Evolutionary conservation across 2,329 filamentous ascomycete genomes (phyloP), one percentile per base, ranked within the genome.

Genomic region (Pseudogymnoascus sp.): DNA sequence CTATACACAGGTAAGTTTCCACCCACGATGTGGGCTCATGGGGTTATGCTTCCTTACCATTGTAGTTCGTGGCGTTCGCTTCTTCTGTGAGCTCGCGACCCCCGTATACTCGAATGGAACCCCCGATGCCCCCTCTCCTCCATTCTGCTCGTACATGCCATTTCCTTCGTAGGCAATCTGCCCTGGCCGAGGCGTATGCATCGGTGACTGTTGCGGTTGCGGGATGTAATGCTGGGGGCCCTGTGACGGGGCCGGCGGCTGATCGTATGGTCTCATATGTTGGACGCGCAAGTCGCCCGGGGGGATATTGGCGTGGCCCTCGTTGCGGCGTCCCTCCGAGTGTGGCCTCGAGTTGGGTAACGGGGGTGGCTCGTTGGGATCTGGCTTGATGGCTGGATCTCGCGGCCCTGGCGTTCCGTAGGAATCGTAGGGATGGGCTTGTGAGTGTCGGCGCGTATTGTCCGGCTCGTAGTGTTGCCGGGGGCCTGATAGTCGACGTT

Each of bases 341-440:
- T 69, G 65, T 38, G 69, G 70, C 59, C 71, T 67, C n/a, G 31
- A 11, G 65, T 82, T 75, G 37, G 75, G 73, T 46, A 69, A 70
- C n/a, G 69, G 69, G 59, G 73, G 73, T 66, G 69, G 65, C 36
- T 74, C 72, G 61, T 73, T 72, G 21, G 72, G 69, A 63, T 86
- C 84, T 67, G 82, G 77, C 75, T 86, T 86, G 73, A 86, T 79
- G 69, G 79, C 74, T 59, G 81, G 76, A 28, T 86, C 83, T 71
- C 81, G 75, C 10, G 76, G 72, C 40, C 64, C 62, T 46, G 11
- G 11, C 18, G 42, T 23, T 14, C 42, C 42, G 42, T 46, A 46
- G 11, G 42, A 46, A 21, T 46, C 42, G 42, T 14, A 46, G 12
- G 11, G 42, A 46, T 25, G 21, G 42, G 21, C 42, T 46, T 46